Conservation (phyloP, 1,284 basidiomycete genomes). For the Trichosporon sp. region DNA sequence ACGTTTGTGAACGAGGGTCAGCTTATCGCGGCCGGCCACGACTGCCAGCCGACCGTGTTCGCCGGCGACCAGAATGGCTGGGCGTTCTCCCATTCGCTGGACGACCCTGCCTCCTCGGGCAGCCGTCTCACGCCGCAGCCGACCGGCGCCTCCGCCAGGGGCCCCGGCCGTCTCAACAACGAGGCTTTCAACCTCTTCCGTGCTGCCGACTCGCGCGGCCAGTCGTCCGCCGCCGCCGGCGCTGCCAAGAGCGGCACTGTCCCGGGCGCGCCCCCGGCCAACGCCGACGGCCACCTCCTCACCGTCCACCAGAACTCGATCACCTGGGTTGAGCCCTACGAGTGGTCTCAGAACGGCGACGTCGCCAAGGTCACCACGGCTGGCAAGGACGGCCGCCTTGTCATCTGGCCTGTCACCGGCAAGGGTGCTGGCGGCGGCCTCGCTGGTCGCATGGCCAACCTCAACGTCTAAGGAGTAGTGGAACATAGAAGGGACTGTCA, state of each 20-base stretch:
- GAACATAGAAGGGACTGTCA: not conserved
- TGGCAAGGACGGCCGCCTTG: constrained; percentile 92
- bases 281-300: constrained; percentile 60
- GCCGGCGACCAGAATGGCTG: constrained; percentile 68
- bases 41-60: constrained; percentile 91
- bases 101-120: constrained; percentile 57
- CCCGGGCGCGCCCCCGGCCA: constrained; percentile 35
- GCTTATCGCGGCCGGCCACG: constrained; percentile 90
- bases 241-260: constrained; percentile 46
- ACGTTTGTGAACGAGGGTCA: constrained; percentile 76
- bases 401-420: constrained; percentile 70
- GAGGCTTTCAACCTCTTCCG: constrained; percentile 95
- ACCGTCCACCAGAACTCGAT: constrained; percentile 99
- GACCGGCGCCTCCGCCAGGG: constrained; percentile 46
- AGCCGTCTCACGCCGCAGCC: constrained; percentile 37
- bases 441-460: constrained; percentile 27
- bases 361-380: constrained; percentile 79
- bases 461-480: constrained; percentile 24
- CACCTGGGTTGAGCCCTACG: constrained; percentile 78
- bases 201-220: constrained; percentile 83
- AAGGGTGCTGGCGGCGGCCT: constrained; percentile 25
- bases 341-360: constrained; percentile 57
- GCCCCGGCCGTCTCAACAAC: constrained; percentile 76
- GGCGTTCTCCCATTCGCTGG: constrained; percentile 72
- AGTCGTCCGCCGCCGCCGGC: constrained; percentile 44